Evolutionary conservation across 345 rosid genomes (phyloP), one percentile per base, ranked within the genome.

Genomic region (Passiflora organensis): DNA sequence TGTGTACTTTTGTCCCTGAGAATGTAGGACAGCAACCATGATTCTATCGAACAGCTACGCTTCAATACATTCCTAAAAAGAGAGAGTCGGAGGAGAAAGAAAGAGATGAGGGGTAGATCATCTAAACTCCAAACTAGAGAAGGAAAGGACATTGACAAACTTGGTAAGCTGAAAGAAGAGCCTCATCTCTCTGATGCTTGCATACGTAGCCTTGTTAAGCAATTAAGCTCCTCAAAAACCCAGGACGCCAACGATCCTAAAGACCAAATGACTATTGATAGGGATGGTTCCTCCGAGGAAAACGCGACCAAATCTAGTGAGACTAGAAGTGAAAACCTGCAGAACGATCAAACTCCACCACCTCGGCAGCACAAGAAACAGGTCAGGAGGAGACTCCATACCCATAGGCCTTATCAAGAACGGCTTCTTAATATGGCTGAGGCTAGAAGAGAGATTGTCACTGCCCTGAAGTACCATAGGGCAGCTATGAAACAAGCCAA

Each of bases 381-480:
- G 64, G 96, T 81, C 24, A 78, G 99, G 80, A 89, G 99, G 70
- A 83, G 99, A 39, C 91, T 93, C 48, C 95, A 86, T 59, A 84
- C 99, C 36, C 84, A 80, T 55, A 78, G 96, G 68, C 99, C 96
- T 56, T 89, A 86, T 55, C 96, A 93, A 79, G 96, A 93, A 50
- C 80, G 95, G 75, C 89, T 89, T 37, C 90, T 93, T 5, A 89
- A 93, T 39, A 93, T 93, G 99, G 99, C 99, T 6, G 95, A 93
- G 73, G 99, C 99, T 44, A 84, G 99, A 62, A 78, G 91, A 50
- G 96, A 93, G 75, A 89, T 93, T 64, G 99, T 89, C 62, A 82
- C 97, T 63, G 96, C 96, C 32, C 78, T 91, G 43, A 93, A 93
- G 71, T 86, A 78, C 58, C 99, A 93, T 45, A 74, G 99, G 6